These are phyloP conservation scores for Delitschia confertaspora DNA, from an alignment of 495 filamentous ascomycete genomes.

Conservation along the genomic window DNA sequence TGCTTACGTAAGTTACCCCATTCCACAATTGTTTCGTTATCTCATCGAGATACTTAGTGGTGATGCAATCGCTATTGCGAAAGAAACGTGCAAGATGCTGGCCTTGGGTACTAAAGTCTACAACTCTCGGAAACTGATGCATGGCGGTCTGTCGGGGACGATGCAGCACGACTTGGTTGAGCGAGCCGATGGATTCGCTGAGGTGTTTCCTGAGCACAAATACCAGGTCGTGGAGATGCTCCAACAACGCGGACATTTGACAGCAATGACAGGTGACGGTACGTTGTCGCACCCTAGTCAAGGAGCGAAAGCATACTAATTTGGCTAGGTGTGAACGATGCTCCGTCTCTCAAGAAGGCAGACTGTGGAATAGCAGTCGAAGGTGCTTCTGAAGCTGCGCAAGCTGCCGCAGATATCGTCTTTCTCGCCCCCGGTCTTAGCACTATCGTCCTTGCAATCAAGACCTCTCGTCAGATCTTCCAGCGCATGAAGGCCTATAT, in stretches of 20 bases:
- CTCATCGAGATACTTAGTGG: conserved; percentile 37
- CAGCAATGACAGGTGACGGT: conserved; percentile 64
- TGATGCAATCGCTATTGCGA: conserved; percentile 71
- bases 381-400: conserved; percentile 66
- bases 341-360: conserved; percentile 64
- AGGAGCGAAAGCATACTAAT: conserved; percentile 12
- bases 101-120: conserved; percentile 70
- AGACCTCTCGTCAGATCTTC: conserved; percentile 72
- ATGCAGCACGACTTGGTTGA: conserved; percentile 69
- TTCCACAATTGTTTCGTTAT: not conserved
- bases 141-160: conserved; percentile 63
- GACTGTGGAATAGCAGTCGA: conserved; percentile 73
- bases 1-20: conserved; percentile 45
- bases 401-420: conserved; percentile 70
- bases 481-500: conserved; percentile 78
- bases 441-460: conserved; percentile 70
- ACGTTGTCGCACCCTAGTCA: conserved; percentile 2
- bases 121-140: conserved; percentile 65
- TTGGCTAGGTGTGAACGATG: conserved; percentile 55
- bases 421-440: conserved; percentile 69
- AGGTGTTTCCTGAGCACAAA: conserved; percentile 71
- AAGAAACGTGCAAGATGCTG: conserved; percentile 75
- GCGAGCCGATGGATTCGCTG: conserved; percentile 67
- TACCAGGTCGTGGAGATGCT: conserved; percentile 72
- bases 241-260: conserved; percentile 65